Conservation (phyloP, 345 rosid genomes). For the Punica granatum region DNA sequence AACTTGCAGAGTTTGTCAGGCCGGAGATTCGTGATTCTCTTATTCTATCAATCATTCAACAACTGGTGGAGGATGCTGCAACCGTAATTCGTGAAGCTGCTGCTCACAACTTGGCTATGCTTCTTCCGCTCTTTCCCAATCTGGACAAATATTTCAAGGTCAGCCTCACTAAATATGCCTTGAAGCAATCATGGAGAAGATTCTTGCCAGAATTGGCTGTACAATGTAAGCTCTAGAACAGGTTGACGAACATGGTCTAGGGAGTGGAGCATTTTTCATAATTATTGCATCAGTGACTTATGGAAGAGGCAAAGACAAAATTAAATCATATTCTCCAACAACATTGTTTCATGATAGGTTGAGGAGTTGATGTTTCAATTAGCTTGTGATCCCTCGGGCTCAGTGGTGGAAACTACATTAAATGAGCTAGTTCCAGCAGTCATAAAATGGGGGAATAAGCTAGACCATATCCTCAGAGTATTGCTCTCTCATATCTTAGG, state of each 20-base stretch:
- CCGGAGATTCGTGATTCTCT: conserved; percentile 97
- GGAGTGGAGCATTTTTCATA: conserved; percentile 24
- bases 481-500: conserved; percentile 66
- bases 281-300: not conserved
- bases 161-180: conserved; percentile 75
- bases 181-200: conserved; percentile 67
- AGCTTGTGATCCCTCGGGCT: conserved; percentile 85
- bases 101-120: conserved; percentile 79
- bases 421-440: conserved; percentile 80
- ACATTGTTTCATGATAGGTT: conserved; percentile 52
- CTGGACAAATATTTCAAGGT: conserved; percentile 99
- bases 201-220: conserved; percentile 65
- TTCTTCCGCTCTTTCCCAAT: conserved; percentile 88
- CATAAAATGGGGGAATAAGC: conserved; percentile 76
- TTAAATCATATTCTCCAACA: conserved; percentile 9
- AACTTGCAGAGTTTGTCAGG: conserved; percentile 90
- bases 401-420: conserved; percentile 86
- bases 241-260: conserved; percentile 53
- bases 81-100: conserved; percentile 95
- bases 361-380: conserved; percentile 95
- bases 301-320: conserved; percentile 6
- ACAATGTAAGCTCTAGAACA: conserved; percentile 65
- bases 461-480: conserved; percentile 69
- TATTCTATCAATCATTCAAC: conserved; percentile 87
- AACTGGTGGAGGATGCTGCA: conserved; percentile 89